A percentile compares a stretch with the other conserved stretches of the same genome.
Conservation (phyloP, 2,329 filamentous ascomycete species). For the Aspergillus glaucus region DNA sequence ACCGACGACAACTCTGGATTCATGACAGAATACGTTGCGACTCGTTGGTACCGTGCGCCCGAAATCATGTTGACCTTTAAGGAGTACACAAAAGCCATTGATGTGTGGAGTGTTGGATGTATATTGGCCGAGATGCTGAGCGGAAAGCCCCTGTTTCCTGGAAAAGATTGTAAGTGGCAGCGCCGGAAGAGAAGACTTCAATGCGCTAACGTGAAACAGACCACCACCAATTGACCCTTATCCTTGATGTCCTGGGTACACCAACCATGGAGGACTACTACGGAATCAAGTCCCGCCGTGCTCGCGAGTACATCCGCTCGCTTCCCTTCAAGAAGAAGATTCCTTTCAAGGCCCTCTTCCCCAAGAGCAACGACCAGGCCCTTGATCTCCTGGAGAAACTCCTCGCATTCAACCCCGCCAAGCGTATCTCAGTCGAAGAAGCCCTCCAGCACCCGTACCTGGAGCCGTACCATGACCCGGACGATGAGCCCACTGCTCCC, state of each 20-base stretch:
- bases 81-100: constrained; percentile 99
- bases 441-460: constrained; percentile 96
- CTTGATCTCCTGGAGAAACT: constrained; percentile 92
- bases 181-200: not conserved
- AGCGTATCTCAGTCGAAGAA: constrained; percentile 97
- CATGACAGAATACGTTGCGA: constrained; percentile 99
- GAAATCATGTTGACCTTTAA: constrained; percentile 99
- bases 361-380: constrained; percentile 96
- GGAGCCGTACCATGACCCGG: constrained; percentile 97
- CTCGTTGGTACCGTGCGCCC: constrained; percentile 95
- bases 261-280: constrained; percentile 99
- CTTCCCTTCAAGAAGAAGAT: constrained; percentile 99
- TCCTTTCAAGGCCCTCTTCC: constrained; percentile 92
- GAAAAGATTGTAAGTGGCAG: constrained; percentile 79
- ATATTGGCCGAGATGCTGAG: constrained; percentile 98
- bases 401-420: constrained; percentile 94
- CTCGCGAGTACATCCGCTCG: constrained; percentile 95
- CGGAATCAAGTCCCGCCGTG: constrained; percentile 96
- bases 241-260: constrained; percentile 93
- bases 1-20: constrained; percentile 99
- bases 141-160: constrained; percentile 94
- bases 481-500: constrained; percentile 93
- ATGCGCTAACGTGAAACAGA: constrained; percentile 47
- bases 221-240: constrained; percentile 95
- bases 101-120: constrained; percentile 98